Percentiles rank a stretch among this genome's conserved stretches.
Evolutionary conservation across 768 basidiomycete species (phyloP).

Genomic region (Rhodotorula graminis): DNA sequence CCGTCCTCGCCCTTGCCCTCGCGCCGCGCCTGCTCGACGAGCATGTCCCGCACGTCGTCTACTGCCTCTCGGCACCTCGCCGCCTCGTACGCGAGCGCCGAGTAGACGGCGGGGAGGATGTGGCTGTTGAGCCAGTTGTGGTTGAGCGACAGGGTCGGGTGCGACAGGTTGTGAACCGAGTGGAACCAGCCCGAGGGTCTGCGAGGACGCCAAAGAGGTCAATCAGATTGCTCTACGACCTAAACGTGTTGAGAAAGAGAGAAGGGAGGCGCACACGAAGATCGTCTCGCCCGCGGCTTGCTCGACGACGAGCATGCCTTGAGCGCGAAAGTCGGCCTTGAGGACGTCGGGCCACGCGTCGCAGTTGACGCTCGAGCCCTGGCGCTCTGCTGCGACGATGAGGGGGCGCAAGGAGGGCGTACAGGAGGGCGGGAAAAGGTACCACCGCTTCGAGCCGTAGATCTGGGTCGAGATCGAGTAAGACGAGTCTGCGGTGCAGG

Average conservation of each 20-base stretch:
- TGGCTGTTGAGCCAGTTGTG: constrained; percentile 40
- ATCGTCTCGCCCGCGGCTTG: constrained; percentile 14
- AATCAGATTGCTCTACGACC: neutral
- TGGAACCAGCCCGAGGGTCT: constrained; percentile 40
- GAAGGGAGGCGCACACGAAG: constrained; percentile 17
- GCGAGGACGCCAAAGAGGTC: neutral
- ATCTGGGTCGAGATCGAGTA: constrained; percentile 41
- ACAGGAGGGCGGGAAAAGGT: constrained; percentile 34
- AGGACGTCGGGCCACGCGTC: constrained; percentile 5
- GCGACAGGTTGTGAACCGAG: constrained; percentile 26
- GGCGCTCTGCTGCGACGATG: neutral
- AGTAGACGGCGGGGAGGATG: constrained; percentile 27
- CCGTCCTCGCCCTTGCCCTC: neutral
- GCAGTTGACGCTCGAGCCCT: constrained; percentile 11
- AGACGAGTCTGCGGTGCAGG: constrained; percentile 33
- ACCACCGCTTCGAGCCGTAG: constrained; percentile 38
- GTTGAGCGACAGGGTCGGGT: constrained; percentile 39
- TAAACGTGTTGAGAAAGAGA: neutral
- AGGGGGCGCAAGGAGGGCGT: constrained; percentile 6
- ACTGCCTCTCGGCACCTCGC: constrained; percentile 20
- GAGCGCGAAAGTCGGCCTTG: neutral
- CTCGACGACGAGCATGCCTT: constrained; percentile 18
- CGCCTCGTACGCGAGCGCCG: constrained; percentile 24
- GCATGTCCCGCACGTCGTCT: constrained; percentile 32
- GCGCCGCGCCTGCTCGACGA: constrained; percentile 4